Conservation (phyloP, 441 rosid species). For the Pelargonium australe region DNA sequence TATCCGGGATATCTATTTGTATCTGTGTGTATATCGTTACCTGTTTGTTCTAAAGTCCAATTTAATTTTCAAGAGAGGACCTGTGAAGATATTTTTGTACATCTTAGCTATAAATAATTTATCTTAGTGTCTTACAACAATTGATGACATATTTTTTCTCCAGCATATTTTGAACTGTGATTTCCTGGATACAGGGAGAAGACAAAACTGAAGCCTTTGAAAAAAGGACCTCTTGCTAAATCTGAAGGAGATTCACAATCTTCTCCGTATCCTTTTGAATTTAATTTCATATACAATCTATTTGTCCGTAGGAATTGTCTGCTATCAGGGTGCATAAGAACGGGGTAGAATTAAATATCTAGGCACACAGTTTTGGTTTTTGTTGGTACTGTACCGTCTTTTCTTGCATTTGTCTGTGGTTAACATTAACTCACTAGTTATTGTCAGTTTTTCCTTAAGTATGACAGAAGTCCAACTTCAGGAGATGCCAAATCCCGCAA, state of each 20-base stretch:
- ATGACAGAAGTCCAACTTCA: slow-evolving; percentile 50
- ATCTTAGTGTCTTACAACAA: slow-evolving; percentile 1
- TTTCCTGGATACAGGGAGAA: slow-evolving; percentile 55
- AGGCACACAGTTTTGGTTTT: background rate
- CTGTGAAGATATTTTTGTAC: no score
- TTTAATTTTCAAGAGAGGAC: background rate
- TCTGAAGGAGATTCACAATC: slow-evolving; percentile 58
- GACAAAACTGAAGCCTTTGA: slow-evolving; percentile 48
- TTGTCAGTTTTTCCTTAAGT: slow-evolving; percentile 31
- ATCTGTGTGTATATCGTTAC: background rate
- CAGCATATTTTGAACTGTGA: slow-evolving; percentile 24
- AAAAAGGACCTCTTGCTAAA: slow-evolving; percentile 43
- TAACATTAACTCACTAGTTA: slow-evolving; percentile 1
- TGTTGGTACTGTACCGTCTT: background rate
- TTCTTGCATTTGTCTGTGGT: slow-evolving; percentile 6
- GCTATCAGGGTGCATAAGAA: background rate
- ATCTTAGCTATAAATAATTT: background rate
- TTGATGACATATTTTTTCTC: slow-evolving; percentile 6
- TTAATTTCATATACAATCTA: slow-evolving; percentile 16
- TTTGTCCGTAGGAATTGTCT: slow-evolving; percentile 4
- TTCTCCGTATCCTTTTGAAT: slow-evolving; percentile 54
- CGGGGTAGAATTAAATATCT: background rate
- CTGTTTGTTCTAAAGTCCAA: background rate
- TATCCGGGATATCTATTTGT: background rate
- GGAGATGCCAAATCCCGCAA: slow-evolving; percentile 61